Conservation (phyloP, 2,329 filamentous ascomycete genomes). For the Alternaria arborescens region DNA sequence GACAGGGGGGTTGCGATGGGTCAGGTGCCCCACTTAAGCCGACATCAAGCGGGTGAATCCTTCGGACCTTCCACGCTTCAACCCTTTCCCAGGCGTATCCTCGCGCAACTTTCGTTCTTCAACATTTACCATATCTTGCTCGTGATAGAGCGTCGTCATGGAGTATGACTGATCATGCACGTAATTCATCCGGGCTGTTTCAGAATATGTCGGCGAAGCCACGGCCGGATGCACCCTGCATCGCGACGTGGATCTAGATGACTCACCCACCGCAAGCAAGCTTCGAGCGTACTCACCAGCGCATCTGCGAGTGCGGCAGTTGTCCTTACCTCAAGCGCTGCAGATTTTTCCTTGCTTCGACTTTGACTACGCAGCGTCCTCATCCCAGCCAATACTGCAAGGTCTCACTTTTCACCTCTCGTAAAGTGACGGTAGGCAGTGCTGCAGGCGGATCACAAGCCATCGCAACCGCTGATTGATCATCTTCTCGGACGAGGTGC, state of each 20-base stretch:
- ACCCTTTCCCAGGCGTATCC: constrained; percentile 7
- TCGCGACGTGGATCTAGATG: constrained; percentile 44
- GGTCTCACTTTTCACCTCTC: constrained; percentile 16
- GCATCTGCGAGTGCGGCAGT: constrained; percentile 19
- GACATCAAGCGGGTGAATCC: constrained; percentile 28
- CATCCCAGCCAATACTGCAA: constrained; percentile 23
- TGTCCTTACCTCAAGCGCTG: constrained; percentile 19
- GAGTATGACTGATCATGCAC: constrained; percentile 33
- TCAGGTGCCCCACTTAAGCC: constrained; percentile 31
- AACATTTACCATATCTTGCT: constrained; percentile 3
- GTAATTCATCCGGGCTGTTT: constrained; percentile 38
- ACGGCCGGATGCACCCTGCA: constrained; percentile 32
- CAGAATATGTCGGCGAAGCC: constrained; percentile 37
- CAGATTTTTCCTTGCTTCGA: constrained; percentile 7
- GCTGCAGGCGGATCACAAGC: constrained; percentile 32
- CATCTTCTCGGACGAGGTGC: constrained; percentile 10
- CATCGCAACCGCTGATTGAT: constrained; percentile 15
- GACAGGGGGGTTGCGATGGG: constrained; percentile 33
- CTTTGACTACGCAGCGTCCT: neutral
- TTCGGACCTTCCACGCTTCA: constrained; percentile 3
- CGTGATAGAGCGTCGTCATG: constrained; percentile 20
- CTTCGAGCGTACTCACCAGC: constrained; percentile 2
- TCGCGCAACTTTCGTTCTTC: constrained; percentile 6
- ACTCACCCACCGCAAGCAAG: constrained; percentile 40
- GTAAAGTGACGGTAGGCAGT: constrained; percentile 16